Percentiles rank a stretch among this genome's conserved stretches.
Evolutionary conservation across 1,284 basidiomycete species (phyloP).

Genomic region (Sporisorium scitamineum): DNA sequence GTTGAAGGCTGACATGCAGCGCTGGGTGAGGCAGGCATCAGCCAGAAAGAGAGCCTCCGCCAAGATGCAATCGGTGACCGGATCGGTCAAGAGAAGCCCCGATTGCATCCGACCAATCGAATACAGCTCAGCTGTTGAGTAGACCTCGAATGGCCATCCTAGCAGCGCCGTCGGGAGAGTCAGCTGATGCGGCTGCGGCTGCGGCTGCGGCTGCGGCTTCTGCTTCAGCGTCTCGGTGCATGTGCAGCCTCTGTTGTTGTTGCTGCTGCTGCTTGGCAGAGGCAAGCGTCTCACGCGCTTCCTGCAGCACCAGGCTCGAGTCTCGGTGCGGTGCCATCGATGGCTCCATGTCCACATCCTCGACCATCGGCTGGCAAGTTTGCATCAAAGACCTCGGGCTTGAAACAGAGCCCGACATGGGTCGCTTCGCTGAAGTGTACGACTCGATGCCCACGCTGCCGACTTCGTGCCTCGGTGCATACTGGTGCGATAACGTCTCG

Average conservation of each 20-base stretch:
- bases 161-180: conserved; percentile 19
- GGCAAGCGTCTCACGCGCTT: conserved; percentile 36
- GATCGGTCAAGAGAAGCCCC: neutral
- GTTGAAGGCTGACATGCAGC: too few relatives aligned
- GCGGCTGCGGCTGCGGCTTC: conserved; percentile 1
- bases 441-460: neutral
- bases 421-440: conserved; percentile 1
- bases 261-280: conserved; percentile 30
- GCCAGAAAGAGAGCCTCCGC: too few relatives aligned
- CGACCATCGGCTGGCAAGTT: conserved; percentile 3
- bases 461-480: neutral
- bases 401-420: conserved; percentile 1
- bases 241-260: conserved; percentile 6
- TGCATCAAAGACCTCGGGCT: conserved; percentile 14
- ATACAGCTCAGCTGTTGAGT: conserved; percentile 35
- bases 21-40: too few relatives aligned
- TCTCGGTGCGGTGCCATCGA: conserved; percentile 3
- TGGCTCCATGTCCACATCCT: conserved; percentile 43
- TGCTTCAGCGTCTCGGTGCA: conserved; percentile 3
- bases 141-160: conserved; percentile 45
- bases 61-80: too few relatives aligned
- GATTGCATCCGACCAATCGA: too few relatives aligned
- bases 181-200: neutral
- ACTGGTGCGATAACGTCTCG: conserved; percentile 24
- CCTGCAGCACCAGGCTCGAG: conserved; percentile 39